Base-by-base conservation (phyloP, 345 rosid genomes). In the Gossypioides kirkii region DNA sequence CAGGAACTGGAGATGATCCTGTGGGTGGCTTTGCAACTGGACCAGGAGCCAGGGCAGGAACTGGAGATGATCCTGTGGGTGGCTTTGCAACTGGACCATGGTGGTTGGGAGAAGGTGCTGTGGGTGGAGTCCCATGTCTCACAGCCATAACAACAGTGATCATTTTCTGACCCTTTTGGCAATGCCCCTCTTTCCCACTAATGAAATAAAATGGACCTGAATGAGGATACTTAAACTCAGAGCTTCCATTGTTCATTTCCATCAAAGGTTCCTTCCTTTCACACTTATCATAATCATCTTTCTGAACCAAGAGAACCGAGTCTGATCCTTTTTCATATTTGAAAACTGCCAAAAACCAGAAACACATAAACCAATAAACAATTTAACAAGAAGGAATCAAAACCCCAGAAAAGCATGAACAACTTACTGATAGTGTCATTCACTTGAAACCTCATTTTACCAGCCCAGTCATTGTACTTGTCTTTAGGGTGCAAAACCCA, bases 141-240 rank as follows among this genome's bases (percentile, higher is more conserved):
- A 43, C 7, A 42, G 89, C 75, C 59, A 45, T 22, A 3, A 92
- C 97, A 10, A 73, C 75, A 6, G 87, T 79, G 46, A 73, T 65
- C 59, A 89, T 23, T 71, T 82, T 93, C 10, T 91, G 97, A 0
- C 90, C 97, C 25, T 82, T 82, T 23, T 58, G 36, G 72, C 97
- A 91, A 58, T 78, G 79, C n/a, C 75, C 83, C 62, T 72, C 36
- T 8, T 80, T 81, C 12, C 91, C 97, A 75, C 91, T 85, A 1
- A 92, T 83, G 83, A 90, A 92, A 56, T 18, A 88, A 72, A 85
- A 85, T 0, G 83, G 80, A 74, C 96, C 96, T 3, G 95, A 83
- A 2, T 69, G 78, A 8, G 71, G 72, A 16, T 90, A 69, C 11
- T 50, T 60, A 43, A 90, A 73, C 63, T 54, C 76, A 7, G 91